These are phyloP conservation scores for Puccinia triticina DNA, from an alignment of 1,284 basidiomycete species.

Conservation along the genomic window DNA sequence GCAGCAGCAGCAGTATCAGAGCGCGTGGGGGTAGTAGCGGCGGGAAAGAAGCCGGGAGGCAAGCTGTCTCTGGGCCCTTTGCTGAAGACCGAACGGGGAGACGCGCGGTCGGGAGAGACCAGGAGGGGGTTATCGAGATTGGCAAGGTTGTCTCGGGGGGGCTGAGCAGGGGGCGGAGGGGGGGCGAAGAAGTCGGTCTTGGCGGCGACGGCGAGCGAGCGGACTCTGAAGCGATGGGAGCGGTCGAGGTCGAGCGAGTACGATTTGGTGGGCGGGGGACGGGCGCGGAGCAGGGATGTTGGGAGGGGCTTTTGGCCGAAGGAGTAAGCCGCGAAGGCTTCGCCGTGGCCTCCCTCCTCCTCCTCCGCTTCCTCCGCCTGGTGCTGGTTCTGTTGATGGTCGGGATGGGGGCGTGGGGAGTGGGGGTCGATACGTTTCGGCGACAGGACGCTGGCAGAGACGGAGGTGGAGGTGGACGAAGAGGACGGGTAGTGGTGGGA, in stretches of 20 bases:
- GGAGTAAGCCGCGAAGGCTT: neutral
- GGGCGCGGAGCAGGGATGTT: neutral
- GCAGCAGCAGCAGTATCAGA: no score
- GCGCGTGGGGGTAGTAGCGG: neutral
- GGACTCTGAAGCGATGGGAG: neutral
- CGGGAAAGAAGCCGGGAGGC: neutral
- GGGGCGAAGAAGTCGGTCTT: slow-evolving; percentile 23
- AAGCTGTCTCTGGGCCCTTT: neutral
- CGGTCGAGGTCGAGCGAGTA: neutral
- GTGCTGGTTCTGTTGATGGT: neutral
- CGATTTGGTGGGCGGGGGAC: neutral
- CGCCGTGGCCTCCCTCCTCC: no score
- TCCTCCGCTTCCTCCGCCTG: neutral
- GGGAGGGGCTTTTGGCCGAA: neutral
- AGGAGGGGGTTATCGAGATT: neutral
- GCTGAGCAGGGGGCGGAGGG: neutral
- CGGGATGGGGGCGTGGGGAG: neutral
- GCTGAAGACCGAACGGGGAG: neutral
- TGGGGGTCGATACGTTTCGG: no score
- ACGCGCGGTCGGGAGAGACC: neutral
- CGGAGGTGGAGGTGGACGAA: neutral
- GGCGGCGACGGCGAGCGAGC: neutral
- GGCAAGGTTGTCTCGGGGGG: neutral
- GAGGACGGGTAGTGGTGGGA: slow-evolving; percentile 1
- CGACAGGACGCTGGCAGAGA: neutral